Base-by-base conservation (phyloP, 2,329 filamentous ascomycete species). In the Bipolaris sorokiniana region DNA sequence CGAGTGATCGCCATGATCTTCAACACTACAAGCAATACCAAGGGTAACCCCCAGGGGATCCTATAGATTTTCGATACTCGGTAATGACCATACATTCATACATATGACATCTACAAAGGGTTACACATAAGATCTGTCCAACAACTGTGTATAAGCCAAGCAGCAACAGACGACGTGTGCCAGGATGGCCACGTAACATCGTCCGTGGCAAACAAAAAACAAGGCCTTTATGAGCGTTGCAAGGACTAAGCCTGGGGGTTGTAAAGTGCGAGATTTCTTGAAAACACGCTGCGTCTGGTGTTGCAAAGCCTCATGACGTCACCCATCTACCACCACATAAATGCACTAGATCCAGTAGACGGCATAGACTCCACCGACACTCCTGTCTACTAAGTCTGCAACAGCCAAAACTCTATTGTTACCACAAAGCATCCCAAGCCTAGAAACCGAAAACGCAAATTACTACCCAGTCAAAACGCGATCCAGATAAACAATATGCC, bases 401-500 rank as follows among this genome's bases (percentile, higher is more conserved):
- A 34, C 44, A 47, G 47, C 26, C 28, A 40, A 64, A 28, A 54
- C 50, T 51, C 40, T 48, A 53, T 40, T 15, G 34, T 51, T 31
- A 38, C 31, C 41, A 34, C 31, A 37, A 49, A 40, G 20, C 51
- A 26, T 45, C 23, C 23, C 18, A 23, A 34, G 23, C 36, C 23
- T 15, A 40, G 16, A 44, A 33, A 26, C 31, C 38, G 38, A 48
- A 33, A 46, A 48, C 31, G 54, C 51, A 38, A 40, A 50, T n/a
- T 20, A 38, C 13, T 23, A 34, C 13, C 36, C 11, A 36, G 61
- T 40, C 45, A 40, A 28, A 37, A 36, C 37, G 18, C 28, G 23
- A 48, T 18, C 15, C 37, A 28, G 57, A 58, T n/a, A 48, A 51
- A 41, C 55, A 72, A 40, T 28, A 76, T 76, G 73, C 69, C 75